These are phyloP conservation scores for Cudoniella acicularis DNA, from an alignment of 495 filamentous ascomycete species.

Conservation along the genomic window DNA sequence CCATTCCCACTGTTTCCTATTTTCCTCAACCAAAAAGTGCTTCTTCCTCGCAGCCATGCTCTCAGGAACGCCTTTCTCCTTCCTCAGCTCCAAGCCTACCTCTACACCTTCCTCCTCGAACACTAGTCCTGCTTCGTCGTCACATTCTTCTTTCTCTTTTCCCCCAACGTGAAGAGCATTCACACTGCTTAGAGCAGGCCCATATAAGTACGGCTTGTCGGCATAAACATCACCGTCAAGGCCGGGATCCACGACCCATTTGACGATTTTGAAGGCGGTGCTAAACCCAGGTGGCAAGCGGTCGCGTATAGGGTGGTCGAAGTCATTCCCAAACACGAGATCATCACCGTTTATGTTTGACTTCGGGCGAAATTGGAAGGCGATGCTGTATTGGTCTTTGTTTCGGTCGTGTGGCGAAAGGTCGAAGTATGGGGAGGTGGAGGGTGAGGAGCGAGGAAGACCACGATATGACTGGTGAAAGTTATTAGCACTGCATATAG, in stretches of 20 bases:
- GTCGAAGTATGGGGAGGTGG: conserved; percentile 69
- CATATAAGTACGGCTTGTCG: conserved; percentile 80
- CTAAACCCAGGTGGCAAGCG: conserved; percentile 82
- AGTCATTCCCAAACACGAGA: conserved; percentile 89
- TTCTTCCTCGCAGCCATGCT: conserved; percentile 55
- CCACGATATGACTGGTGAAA: conserved; percentile 40
- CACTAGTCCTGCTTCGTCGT: conserved; percentile 44
- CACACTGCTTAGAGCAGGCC: conserved; percentile 67
- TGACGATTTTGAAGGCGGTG: conserved; percentile 74
- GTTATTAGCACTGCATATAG: no score
- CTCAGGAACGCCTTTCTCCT: conserved; percentile 46
- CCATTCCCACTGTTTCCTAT: conserved; percentile 46
- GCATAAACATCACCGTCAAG: conserved; percentile 85
- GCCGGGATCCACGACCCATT: conserved; percentile 82
- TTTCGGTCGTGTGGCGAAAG: conserved; percentile 54
- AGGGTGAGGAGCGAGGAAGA: conserved; percentile 54
- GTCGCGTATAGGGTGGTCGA: conserved; percentile 81
- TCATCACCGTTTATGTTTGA: conserved; percentile 60
- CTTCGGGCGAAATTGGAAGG: conserved; percentile 69
- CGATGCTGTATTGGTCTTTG: conserved; percentile 77
- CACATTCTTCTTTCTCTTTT: conserved; percentile 28
- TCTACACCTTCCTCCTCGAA: conserved; percentile 70
- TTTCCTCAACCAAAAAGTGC: conserved; percentile 54
- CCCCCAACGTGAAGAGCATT: conserved; percentile 66
- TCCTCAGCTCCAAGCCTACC: conserved; percentile 47